Evolutionary conservation across 1,139 yeast species (phyloP).

Genomic region (Taphrina populina): DNA sequence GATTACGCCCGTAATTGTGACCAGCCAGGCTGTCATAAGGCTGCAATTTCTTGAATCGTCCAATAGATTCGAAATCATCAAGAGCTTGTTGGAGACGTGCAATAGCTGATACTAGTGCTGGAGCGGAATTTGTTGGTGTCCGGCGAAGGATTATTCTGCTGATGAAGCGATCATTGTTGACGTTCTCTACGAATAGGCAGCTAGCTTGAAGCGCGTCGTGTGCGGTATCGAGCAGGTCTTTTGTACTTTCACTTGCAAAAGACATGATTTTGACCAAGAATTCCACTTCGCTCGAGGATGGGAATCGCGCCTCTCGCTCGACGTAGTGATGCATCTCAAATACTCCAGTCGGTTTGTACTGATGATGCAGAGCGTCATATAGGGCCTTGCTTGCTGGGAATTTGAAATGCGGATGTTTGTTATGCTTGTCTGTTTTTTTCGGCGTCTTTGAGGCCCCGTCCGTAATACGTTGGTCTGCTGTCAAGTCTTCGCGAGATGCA

Average conservation of each 20-base stretch:
- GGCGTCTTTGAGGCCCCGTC: too few species aligned
- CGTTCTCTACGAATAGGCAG: slow-evolving; percentile 23
- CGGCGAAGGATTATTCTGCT: slow-evolving; percentile 11
- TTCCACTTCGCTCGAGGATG: slow-evolving; percentile 9
- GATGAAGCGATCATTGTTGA: slow-evolving; percentile 32
- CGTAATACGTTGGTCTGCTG: too few species aligned
- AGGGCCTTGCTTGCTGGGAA: slow-evolving; percentile 6
- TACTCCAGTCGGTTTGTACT: slow-evolving; percentile 34
- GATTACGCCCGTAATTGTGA: not conserved
- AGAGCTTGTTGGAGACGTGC: slow-evolving; percentile 13
- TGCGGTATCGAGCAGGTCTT: slow-evolving; percentile 19
- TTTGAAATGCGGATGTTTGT: slow-evolving; percentile 12
- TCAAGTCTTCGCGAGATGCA: not conserved
- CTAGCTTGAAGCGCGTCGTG: slow-evolving; percentile 22
- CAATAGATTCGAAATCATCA: slow-evolving; percentile 18
- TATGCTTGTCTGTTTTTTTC: not conserved
- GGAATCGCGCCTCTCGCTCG: slow-evolving; percentile 31
- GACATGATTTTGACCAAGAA: slow-evolving; percentile 10
- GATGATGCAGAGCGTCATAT: slow-evolving; percentile 31
- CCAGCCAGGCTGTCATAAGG: slow-evolving; percentile 29
- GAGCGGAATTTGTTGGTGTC: not conserved
- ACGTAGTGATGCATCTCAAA: slow-evolving; percentile 34
- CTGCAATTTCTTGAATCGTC: slow-evolving; percentile 18
- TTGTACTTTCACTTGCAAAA: slow-evolving; percentile 17
- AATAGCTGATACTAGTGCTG: slow-evolving; percentile 3